These are phyloP conservation scores for Lyophyllum atratum DNA, from an alignment of 768 basidiomycete genomes.

Conservation along the genomic window DNA sequence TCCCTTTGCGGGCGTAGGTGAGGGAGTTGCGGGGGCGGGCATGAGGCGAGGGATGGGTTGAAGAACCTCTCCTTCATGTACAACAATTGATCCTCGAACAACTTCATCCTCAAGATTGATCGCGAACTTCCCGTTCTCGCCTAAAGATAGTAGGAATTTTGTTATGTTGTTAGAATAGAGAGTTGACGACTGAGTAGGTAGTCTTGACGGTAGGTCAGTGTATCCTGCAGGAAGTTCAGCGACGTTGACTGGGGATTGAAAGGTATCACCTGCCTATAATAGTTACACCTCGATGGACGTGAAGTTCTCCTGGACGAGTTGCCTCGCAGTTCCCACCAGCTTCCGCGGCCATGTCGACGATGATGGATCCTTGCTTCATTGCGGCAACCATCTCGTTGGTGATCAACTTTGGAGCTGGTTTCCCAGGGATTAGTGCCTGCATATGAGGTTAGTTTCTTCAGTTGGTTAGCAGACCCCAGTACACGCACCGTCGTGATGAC, in stretches of 20 bases:
- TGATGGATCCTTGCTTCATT: slow-evolving; percentile 92
- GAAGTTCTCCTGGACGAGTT: slow-evolving; percentile 75
- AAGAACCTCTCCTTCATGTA: slow-evolving; percentile 66
- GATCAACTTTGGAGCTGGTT: slow-evolving; percentile 84
- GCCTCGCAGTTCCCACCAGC: slow-evolving; percentile 89
- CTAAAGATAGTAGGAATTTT: slow-evolving; percentile 84
- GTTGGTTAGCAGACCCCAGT: not conserved
- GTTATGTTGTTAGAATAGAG: slow-evolving; percentile 91
- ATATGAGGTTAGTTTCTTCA: not conserved
- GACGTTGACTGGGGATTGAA: not conserved
- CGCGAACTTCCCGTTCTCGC: slow-evolving; percentile 58
- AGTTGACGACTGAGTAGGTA: slow-evolving; percentile 88
- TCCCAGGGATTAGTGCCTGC: slow-evolving; percentile 83
- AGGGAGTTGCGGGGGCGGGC: slow-evolving; percentile 58
- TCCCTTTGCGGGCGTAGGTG: slow-evolving; percentile 48
- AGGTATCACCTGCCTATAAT: slow-evolving; percentile 61
- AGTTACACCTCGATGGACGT: slow-evolving; percentile 74
- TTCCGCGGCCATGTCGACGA: slow-evolving; percentile 87
- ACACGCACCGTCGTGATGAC: slow-evolving; percentile 74
- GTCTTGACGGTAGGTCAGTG: slow-evolving; percentile 82
- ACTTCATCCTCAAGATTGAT: slow-evolving; percentile 85
- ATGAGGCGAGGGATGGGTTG: slow-evolving; percentile 69
- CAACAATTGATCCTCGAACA: slow-evolving; percentile 75
- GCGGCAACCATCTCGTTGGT: slow-evolving; percentile 83
- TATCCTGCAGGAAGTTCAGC: slow-evolving; percentile 50